A percentile compares a stretch with the other conserved stretches of the same genome.
Conservation (phyloP, 1,139 yeast genomes). For the Blastobotrys buckinghamii region DNA sequence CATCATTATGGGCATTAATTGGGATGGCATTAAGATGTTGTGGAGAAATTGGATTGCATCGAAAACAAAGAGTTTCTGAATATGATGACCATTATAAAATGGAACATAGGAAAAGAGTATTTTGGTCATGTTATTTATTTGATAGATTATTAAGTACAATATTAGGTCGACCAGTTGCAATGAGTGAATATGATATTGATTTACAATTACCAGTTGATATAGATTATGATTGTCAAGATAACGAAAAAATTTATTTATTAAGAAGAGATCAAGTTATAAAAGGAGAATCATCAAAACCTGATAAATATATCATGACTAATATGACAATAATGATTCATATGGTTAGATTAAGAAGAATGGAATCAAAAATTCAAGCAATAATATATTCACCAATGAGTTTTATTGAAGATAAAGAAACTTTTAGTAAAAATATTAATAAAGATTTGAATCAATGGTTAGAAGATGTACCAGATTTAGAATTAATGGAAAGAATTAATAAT, state of each 20-base stretch:
- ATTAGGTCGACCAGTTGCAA: slow-evolving; percentile 24
- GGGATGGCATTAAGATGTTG: slow-evolving; percentile 20
- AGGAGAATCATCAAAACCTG: neutral
- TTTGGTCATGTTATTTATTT: slow-evolving; percentile 21
- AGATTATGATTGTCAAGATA: slow-evolving; percentile 9
- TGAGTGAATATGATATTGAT: slow-evolving; percentile 20
- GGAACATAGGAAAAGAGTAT: slow-evolving; percentile 21
- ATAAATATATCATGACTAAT: neutral
- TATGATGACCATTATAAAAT: slow-evolving; percentile 13
- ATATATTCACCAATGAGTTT: slow-evolving; percentile 8
- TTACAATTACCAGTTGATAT: slow-evolving; percentile 15
- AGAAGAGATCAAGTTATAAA: slow-evolving; percentile 9
- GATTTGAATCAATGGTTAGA: slow-evolving; percentile 14
- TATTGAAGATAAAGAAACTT: neutral
- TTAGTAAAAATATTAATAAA: neutral
- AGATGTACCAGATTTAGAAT: slow-evolving; percentile 7
- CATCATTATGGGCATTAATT: slow-evolving; percentile 19
- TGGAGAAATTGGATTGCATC: slow-evolving; percentile 20
- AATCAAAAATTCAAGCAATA: slow-evolving; percentile 12
- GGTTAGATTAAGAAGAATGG: slow-evolving; percentile 14
- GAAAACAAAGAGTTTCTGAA: slow-evolving; percentile 13
- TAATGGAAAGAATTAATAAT: neutral
- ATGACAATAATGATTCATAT: slow-evolving; percentile 13
- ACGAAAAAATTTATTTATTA: slow-evolving; percentile 5
- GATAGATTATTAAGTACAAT: slow-evolving; percentile 19